A percentile compares a stretch with the other conserved stretches of the same genome.
These are phyloP conservation scores for Termitomyces sp. DNA, from an alignment of 768 basidiomycete genomes.

Conservation along the genomic window DNA sequence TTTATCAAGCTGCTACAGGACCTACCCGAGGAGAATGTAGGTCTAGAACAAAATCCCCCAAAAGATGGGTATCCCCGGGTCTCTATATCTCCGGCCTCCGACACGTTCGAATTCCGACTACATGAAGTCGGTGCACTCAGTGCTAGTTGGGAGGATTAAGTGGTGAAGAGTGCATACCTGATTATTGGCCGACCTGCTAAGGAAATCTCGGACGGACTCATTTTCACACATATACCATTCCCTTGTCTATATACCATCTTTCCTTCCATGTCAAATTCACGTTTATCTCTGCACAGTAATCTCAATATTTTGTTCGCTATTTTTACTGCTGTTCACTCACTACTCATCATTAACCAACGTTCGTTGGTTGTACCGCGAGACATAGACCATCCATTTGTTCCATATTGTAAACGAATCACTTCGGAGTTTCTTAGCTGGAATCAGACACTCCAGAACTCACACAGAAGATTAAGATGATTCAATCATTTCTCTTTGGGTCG, in stretches of 20 bases:
- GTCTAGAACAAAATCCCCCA: not conserved
- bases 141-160: constrained; percentile 13
- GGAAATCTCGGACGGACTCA: not conserved
- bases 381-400: not conserved
- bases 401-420: too few species aligned
- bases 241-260: not conserved
- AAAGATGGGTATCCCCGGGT: constrained; percentile 1
- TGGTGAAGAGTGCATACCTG: not conserved
- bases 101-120: constrained; percentile 8
- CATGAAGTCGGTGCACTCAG: constrained; percentile 10
- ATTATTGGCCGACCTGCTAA: not conserved
- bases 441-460: too few species aligned
- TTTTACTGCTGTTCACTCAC: not conserved
- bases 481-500: too few species aligned
- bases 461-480: too few species aligned
- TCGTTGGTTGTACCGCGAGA: not conserved
- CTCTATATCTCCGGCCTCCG: constrained; percentile 8
- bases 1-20: not conserved
- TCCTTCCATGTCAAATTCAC: not conserved
- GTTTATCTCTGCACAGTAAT: not conserved
- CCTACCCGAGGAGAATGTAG: not conserved
- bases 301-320: not conserved
- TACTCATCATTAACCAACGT: not conserved
- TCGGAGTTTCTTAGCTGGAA: too few species aligned
- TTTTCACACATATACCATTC: not conserved